phyloP scores from a whole-genome alignment of 2,329 filamentous ascomycete genomes.

The Arthrobotrys megalospora region DNA sequence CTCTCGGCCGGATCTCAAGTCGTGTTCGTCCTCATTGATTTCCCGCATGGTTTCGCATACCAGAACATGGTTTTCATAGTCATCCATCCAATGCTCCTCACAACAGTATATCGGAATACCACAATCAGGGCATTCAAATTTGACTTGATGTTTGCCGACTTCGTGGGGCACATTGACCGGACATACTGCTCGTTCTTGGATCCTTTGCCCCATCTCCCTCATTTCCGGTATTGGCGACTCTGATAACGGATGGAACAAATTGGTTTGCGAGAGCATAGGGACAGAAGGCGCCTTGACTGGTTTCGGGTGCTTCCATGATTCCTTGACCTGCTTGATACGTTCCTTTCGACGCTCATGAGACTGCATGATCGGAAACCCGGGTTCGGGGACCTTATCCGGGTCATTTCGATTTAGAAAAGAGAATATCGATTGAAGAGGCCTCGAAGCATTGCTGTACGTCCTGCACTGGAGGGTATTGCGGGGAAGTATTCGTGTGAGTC shows the following conservation, averaged over 20 bases:
- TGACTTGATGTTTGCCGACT: conserved; percentile 81
- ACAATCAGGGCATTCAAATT: conserved; percentile 96
- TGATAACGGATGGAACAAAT: conserved; percentile 94
- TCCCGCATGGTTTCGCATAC: conserved; percentile 92
- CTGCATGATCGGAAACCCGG: conserved; percentile 40
- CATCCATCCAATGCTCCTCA: conserved; percentile 94
- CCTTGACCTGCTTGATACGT: conserved; percentile 42
- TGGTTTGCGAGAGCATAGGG: conserved; percentile 76
- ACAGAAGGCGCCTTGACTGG: conserved; percentile 27
- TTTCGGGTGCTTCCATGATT: conserved; percentile 49
- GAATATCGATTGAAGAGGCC: conserved; percentile 52
- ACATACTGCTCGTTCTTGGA: conserved; percentile 93
- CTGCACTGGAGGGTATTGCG: conserved; percentile 42
- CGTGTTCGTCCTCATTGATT: conserved; percentile 98
- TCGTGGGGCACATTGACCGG: conserved; percentile 89
- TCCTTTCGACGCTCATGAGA: conserved; percentile 42
- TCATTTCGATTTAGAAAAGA: conserved; percentile 52
- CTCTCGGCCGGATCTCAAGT: conserved; percentile 87
- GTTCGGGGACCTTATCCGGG: conserved; percentile 45
- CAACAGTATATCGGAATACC: conserved; percentile 94
- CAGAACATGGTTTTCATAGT: conserved; percentile 92
- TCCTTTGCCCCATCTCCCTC: conserved; percentile 87
- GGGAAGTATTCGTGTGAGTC: conserved; percentile 40
- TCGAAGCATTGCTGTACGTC: conserved; percentile 45
- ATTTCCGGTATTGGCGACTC: conserved; percentile 91